Base-by-base conservation (phyloP, 331 rosid species). In the Spiraea crenata region DNA sequence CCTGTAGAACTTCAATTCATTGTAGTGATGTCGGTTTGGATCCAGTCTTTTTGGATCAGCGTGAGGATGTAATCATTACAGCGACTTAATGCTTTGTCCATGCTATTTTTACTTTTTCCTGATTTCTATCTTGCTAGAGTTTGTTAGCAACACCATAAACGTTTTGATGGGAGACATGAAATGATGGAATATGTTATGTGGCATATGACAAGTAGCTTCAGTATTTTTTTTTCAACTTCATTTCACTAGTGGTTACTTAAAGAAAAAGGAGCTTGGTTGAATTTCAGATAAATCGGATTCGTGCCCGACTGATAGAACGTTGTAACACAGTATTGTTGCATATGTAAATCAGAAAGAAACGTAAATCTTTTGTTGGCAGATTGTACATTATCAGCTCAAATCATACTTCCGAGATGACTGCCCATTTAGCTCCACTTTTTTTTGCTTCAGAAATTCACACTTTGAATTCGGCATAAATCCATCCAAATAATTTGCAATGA, bases 1-100 rank as follows among this genome's bases (percentile, higher is more conserved):
- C 85, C 92, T 90, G 79, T 93, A 87, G 76, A 54, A 82, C 31
- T 61, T 61, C 34, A 25, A 25, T 25, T 25, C 31, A 25, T 25
- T 25, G 31, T 2, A 25, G 31, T 25, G 31, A 79, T 76, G 81
- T 79, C 50, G 45, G 75, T 42, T 67, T 16, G 68, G 83, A 12
- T 84, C 82, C 80, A 76, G 65, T 74, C 56, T 74, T 48, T 69
- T 57, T 52, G 79, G 73, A 61, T 47, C 57, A 40, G 73, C 75
- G 67, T 66, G 78, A 58, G 72, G 44, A 63, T 73, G 65, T 69
- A 79, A 67, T 76, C 69, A 63, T 71, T 72, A 47, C 71, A 25
- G 62, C 76, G 44, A 35, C 71, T 63, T 56, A 71, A 62, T 76
- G 79, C 78, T 34, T 63, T 71, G 71, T 70, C 80, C 57, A 6